Evolutionary conservation across 2,329 filamentous ascomycete species (phyloP), one percentile per base, ranked within the genome.

Genomic region (Fusarium compactum): DNA sequence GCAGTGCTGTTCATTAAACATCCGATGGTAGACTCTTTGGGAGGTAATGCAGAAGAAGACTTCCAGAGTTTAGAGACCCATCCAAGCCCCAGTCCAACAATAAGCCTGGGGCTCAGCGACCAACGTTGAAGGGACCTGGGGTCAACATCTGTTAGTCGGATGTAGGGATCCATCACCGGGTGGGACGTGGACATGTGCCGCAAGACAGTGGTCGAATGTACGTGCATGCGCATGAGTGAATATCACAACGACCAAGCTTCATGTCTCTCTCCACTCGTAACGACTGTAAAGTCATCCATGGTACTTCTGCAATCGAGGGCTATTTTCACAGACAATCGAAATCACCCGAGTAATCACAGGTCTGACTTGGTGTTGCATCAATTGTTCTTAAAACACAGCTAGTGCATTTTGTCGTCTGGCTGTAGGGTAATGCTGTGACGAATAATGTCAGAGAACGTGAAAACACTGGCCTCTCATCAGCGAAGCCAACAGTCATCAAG

Each of bases 131-230:
- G 59, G 55, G 30, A 46, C 65, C 63, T 50, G 54, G 70, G 65
- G 67, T 58, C 56, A 61, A 51, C 32, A 50, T 45, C 34, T 38
- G 34, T 38, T 27, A 62, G 45, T 38, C 40, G 55, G 62, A 57
- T 69, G 59, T 62, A 64, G 67, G 68, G 52, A 65, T 72, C 63
- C 62, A 63, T 63, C 58, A 18, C 55, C 43, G 69, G 29, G 69
- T 51, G 69, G 58, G 52, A 61, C 43, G 51, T 47, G 60, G 57
- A 46, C 62, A 62, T 57, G 50, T 62, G 62, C 59, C 54, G 56
- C 53, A 41, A 56, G 40, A 55, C 20, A 51, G 48, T 41, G 67
- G 55, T 44, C 62, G 41, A 47, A 45, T 67, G 54, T 40, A 25
- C 48, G 44, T 40, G 48, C 38, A 46, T 46, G 44, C 47, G 45